Conservation (phyloP, 306 rosid species). For the Lupinus albus region DNA sequence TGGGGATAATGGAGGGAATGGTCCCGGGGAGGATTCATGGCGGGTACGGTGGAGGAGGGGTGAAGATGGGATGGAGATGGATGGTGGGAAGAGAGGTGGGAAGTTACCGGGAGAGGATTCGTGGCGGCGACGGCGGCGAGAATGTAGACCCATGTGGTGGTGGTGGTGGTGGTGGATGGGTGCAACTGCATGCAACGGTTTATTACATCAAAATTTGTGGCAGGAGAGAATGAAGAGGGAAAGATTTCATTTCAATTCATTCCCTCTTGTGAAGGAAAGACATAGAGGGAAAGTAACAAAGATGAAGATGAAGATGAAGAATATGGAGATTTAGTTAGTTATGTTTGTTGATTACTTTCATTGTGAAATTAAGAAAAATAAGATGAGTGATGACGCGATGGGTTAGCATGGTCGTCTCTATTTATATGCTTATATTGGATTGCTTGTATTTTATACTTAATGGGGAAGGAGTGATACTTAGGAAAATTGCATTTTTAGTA, state of each 20-base stretch:
- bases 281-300: neutral
- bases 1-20: slow-evolving; percentile 30
- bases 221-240: slow-evolving; percentile 34
- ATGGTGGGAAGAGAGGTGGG: slow-evolving; percentile 28
- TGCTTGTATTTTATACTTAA: neutral
- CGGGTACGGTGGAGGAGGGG: slow-evolving; percentile 41
- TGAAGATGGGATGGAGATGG: slow-evolving; percentile 17
- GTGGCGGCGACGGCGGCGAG: slow-evolving; percentile 31
- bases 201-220: slow-evolving; percentile 35
- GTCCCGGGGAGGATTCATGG: slow-evolving; percentile 50
- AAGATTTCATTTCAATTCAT: slow-evolving; percentile 28
- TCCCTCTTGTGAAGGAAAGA: neutral
- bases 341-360: neutral
- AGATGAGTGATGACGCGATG: slow-evolving; percentile 22
- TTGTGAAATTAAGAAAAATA: neutral
- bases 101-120: slow-evolving; percentile 19
- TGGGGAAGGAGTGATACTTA: no score
- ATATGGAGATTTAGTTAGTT: neutral
- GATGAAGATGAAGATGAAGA: neutral
- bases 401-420: neutral
- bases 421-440: neutral
- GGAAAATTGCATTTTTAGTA: no score
- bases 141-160: slow-evolving; percentile 33
- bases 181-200: neutral
- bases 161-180: neutral